Evolutionary conservation across 2,329 filamentous ascomycete species (phyloP).

Genomic region (Chaetomium globosum): DNA sequence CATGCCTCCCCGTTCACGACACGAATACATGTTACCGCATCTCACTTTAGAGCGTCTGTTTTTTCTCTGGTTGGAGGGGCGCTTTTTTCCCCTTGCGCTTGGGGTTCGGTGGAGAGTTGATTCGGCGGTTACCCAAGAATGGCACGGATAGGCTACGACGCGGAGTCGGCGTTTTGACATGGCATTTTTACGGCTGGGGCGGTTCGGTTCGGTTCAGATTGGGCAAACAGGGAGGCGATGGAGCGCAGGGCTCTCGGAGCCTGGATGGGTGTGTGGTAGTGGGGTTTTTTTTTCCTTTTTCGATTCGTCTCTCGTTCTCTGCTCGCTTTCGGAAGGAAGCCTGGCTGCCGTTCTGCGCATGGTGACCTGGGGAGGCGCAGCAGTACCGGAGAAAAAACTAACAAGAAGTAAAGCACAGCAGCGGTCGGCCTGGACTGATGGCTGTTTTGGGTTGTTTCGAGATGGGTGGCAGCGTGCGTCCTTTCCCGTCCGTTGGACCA

Average conservation of each 20-base stretch:
- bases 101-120: background rate
- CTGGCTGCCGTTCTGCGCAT: background rate
- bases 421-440: background rate
- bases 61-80: background rate
- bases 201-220: background rate
- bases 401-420: background rate
- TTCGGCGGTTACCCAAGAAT: constrained; percentile 4
- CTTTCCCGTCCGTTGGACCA: background rate
- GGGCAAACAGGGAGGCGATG: background rate
- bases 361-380: background rate
- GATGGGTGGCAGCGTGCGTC: background rate
- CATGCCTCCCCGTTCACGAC: constrained; percentile 5
- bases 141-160: constrained; percentile 9
- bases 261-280: background rate
- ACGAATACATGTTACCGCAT: constrained; percentile 9
- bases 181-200: background rate
- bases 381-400: background rate
- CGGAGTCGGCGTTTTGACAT: constrained; percentile 13
- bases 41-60: constrained; percentile 18
- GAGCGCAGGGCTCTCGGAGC: background rate
- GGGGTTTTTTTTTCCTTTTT: background rate
- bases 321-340: background rate
- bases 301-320: background rate
- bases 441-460: background rate
- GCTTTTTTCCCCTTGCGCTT: background rate